phyloP scores from a whole-genome alignment of 1,284 basidiomycete genomes.

The Trametes polyzona region DNA sequence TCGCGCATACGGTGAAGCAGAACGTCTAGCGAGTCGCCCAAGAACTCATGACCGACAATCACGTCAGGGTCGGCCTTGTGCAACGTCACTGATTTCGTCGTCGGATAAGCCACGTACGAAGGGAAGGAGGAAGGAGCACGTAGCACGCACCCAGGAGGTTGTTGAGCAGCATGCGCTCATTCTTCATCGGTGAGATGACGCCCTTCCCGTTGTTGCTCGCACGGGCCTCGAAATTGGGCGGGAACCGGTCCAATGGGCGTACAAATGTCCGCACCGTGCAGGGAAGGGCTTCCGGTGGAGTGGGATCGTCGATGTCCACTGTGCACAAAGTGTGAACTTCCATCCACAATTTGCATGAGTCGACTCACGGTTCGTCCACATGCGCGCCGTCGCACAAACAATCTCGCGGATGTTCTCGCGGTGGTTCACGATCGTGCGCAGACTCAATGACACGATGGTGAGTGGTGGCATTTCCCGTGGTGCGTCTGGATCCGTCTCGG shows the following conservation, averaged over 20 bases:
- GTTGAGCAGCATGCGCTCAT: slow-evolving; percentile 88
- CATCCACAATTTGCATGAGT: not conserved
- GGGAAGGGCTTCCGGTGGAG: slow-evolving; percentile 84
- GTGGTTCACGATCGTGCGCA: slow-evolving; percentile 95
- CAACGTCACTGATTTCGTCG: slow-evolving; percentile 62
- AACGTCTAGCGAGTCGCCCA: slow-evolving; percentile 91
- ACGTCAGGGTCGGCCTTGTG: slow-evolving; percentile 93
- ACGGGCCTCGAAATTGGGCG: slow-evolving; percentile 79
- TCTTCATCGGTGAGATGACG: slow-evolving; percentile 76
- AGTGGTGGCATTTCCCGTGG: slow-evolving; percentile 88
- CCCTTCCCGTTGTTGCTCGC: slow-evolving; percentile 70
- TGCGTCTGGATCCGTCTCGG: slow-evolving; percentile 72
- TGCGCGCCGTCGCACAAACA: slow-evolving; percentile 83
- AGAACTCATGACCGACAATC: slow-evolving; percentile 93
- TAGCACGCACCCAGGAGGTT: slow-evolving; percentile 71
- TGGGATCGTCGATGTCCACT: slow-evolving; percentile 90
- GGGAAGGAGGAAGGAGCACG: not conserved
- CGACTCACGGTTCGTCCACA: slow-evolving; percentile 87
- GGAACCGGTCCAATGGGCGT: slow-evolving; percentile 92
- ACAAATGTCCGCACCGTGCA: slow-evolving; percentile 89
- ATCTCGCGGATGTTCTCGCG: slow-evolving; percentile 93
- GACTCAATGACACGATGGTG: slow-evolving; percentile 88
- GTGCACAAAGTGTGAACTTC: not conserved
- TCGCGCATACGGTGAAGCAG: slow-evolving; percentile 92
- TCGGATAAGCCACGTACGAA: not conserved